phyloP scores from a whole-genome alignment of 2,329 filamentous ascomycete species.

The Pseudogymnoascus sp. region DNA sequence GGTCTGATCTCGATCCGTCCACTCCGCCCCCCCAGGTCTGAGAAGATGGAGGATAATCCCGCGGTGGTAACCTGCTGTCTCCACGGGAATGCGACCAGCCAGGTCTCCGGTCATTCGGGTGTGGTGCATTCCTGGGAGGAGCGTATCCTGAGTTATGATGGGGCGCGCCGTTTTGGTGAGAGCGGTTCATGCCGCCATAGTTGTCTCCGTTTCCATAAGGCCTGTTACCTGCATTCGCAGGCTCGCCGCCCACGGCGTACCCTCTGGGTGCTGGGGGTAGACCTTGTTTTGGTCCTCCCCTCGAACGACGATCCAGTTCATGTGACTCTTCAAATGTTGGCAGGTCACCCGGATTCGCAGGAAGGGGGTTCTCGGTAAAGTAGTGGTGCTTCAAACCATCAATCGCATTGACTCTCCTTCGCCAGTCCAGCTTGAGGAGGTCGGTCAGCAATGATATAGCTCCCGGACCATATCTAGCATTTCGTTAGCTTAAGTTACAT shows the following conservation, averaged over 20 bases:
- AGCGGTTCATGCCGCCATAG: conserved; percentile 21
- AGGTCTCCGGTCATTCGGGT: conserved; percentile 26
- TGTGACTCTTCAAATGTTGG: conserved; percentile 91
- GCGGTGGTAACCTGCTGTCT: conserved; percentile 26
- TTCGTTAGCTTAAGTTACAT: conserved; percentile 44
- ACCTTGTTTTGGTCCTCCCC: conserved; percentile 75
- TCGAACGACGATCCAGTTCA: conserved; percentile 89
- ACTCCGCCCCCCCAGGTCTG: conserved; percentile 6
- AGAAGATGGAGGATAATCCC: conserved; percentile 15
- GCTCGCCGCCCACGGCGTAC: conserved; percentile 72
- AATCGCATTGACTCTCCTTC: conserved; percentile 79
- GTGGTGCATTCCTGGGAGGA: conserved; percentile 15
- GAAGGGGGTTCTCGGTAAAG: conserved; percentile 71
- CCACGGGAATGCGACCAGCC: conserved; percentile 26
- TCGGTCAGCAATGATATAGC: conserved; percentile 76
- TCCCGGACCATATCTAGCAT: conserved; percentile 52
- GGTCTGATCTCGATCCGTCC: conserved; percentile 26
- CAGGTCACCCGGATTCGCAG: conserved; percentile 77
- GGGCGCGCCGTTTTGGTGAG: conserved; percentile 24
- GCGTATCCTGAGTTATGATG: conserved; percentile 19
- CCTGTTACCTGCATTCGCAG: conserved; percentile 19
- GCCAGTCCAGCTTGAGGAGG: conserved; percentile 83
- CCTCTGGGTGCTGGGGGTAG: conserved; percentile 87
- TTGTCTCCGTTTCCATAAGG: conserved; percentile 21
- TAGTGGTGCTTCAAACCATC: conserved; percentile 91